Conservation (phyloP, 2,329 filamentous ascomycete species). For the Colletotrichum lini region DNA sequence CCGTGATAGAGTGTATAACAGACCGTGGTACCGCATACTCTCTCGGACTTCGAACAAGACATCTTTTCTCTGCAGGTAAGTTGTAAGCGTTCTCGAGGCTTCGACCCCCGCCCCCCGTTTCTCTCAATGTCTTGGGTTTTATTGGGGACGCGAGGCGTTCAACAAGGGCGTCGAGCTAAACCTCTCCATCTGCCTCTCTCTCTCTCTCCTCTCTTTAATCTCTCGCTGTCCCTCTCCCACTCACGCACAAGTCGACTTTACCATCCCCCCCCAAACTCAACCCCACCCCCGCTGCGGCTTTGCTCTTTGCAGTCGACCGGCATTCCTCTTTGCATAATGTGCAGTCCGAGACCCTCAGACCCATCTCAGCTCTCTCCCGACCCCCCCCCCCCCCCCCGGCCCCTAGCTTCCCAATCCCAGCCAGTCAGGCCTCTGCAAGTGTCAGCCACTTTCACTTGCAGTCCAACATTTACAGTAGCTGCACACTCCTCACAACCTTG, state of each 20-base stretch:
- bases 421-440: not conserved
- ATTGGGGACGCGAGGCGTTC: conserved; percentile 41
- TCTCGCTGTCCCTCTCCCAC: too few relatives aligned
- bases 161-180: conserved; percentile 36
- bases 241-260: not conserved
- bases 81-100: not conserved
- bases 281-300: conserved; percentile 34
- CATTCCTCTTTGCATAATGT: conserved; percentile 22
- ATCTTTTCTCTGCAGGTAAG: conserved; percentile 17
- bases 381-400: not conserved
- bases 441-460: not conserved
- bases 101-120: not conserved
- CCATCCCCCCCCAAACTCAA: conserved; percentile 1
- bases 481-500: not conserved
- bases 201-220: not conserved
- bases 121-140: conserved; percentile 36
- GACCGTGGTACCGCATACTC: not conserved
- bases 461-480: not conserved
- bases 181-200: not conserved
- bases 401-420: not conserved
- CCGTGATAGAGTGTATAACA: conserved; percentile 2
- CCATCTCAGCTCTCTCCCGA: not conserved
- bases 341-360: conserved; percentile 14
- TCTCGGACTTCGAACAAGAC: conserved; percentile 7
- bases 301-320: conserved; percentile 24